A percentile compares a stretch with the other conserved stretches of the same genome.
Conservation (phyloP, 2,329 filamentous ascomycete species). For the Pseudopithomyces chartarum region DNA sequence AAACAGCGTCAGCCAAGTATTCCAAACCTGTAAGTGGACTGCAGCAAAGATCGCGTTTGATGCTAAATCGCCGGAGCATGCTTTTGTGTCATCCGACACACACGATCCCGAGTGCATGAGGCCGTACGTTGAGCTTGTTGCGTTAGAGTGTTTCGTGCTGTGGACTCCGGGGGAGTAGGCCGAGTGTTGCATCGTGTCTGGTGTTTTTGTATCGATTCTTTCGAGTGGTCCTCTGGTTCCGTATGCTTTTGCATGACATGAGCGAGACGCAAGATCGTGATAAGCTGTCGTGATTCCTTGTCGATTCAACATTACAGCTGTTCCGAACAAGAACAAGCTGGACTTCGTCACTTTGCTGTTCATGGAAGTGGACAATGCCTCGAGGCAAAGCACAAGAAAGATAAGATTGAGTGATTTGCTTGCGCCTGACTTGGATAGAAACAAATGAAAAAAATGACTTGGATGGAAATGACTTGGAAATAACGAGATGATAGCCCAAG, state of each 20-base stretch:
- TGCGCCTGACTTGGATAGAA: no score
- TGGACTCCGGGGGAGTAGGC: neutral
- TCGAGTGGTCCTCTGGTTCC: neutral
- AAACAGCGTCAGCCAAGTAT: neutral
- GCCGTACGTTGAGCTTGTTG: conserved; percentile 3
- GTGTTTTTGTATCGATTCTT: neutral
- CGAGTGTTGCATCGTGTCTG: neutral
- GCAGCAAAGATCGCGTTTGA: neutral
- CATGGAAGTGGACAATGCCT: neutral
- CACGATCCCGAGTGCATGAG: conserved; percentile 4
- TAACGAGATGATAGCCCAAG: neutral
- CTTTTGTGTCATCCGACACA: neutral
- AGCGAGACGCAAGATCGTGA: no score
- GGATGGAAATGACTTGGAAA: no score
- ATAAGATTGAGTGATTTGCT: neutral
- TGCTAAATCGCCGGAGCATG: neutral
- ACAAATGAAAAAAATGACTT: no score
- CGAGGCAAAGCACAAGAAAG: neutral
- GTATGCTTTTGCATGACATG: neutral
- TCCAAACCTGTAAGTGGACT: conserved; percentile 1
- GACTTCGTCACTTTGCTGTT: neutral
- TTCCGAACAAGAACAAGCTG: neutral
- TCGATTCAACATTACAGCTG: no score
- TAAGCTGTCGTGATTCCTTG: no score
- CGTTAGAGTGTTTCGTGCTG: conserved; percentile 3